Base-by-base conservation (phyloP, 202 grass and related monocot species). In the Elaeis oleifera region DNA sequence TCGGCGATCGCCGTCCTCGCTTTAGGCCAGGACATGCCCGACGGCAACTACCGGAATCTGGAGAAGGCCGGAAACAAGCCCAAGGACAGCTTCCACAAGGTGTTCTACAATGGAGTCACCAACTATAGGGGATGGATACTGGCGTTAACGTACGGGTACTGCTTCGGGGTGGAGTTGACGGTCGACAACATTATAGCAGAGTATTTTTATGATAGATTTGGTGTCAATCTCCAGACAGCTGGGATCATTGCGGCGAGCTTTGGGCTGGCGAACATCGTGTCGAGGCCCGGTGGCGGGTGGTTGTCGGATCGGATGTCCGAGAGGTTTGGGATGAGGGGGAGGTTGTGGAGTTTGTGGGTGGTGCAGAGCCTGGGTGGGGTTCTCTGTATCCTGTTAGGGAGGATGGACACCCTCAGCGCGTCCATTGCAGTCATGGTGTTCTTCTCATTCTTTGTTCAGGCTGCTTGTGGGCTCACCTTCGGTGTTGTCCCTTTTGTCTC, bases 111-210 rank as follows among this genome's bases (percentile, higher is more conserved):
- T 62, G 91, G 84, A 4, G 81, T 77, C 18, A 69, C 73, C 27
- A 96, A 83, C 74, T 96, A 96, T 79, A 79, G 91, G 48, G 84
- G 76, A 18, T 96, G 91, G 91, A 83, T 90, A 61, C 75, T 90
- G 20, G 84, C 81, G 19, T 70, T 96, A 55, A 96, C 91, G 19
- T 96, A 96, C 36, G 91, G 91, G 50, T 96, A 96, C 76, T 88
- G 79, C 81, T 96, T 96, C 31, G 91, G 91, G 50, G 84, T 96
- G 3, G 91, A 96, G 72, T 74, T 96, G 27, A 76, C 91, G 53
- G 63, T 96, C 3, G 84, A 96, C 78, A 96, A 90, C 81, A 88
- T 96, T 73, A 60, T 96, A 13, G 87, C 84, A 31, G 87, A 96
- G 70, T 90, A 96, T 68, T 90, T 96, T 63, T 96, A 79, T 49